Base-by-base conservation (phyloP, 2,329 filamentous ascomycete genomes). In the Botrytis paeoniae region DNA sequence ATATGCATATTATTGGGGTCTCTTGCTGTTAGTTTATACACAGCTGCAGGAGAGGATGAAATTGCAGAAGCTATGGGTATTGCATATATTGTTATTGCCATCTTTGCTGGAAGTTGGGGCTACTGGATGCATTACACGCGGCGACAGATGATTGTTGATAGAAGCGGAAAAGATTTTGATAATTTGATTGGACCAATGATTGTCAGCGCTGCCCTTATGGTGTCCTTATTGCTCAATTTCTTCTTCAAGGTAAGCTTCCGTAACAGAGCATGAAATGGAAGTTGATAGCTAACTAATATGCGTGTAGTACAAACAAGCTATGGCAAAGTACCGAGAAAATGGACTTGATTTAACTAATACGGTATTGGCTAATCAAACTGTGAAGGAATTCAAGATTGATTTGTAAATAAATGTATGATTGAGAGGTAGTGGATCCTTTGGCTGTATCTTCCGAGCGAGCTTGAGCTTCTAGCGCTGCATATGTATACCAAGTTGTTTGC, bases 111-210 rank as follows among this genome's bases (percentile, higher is more conserved):
- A 0, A 85, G 86, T 2, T 99, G 96, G 96, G 96, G 96, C 3
- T 97, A 94, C 82, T 88, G 85, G 74, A 93, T 97, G 85, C 92
- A 97, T 80, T 89, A 91, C 79, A 89, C 87, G 80, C 87, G 96
- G 48, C 88, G 91, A 74, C 87, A 85, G 71, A 90, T 98, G 86
- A 99, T 99, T 80, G 82, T 92, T 57, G 89, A 93, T 81, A 86
- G 96, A 76, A 97, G 94, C 79, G 94, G 94, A 16, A 95, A 92
- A 82, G 95, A 98, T 78, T 97, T 99, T 82, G 95, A 99, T 82
- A 96, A 94, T 78, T 85, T 95, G 79, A 83, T 93, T 74, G 96
- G 96, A 0, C 96, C 96, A 0, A 83, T 98, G 72, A 86, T 97
- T 14, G 91, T 98, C 61, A 96, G 93, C 79, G 83, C 92, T 54